Base-by-base conservation (phyloP, 2,329 filamentous ascomycete species). In the Epichloe amarillans region DNA sequence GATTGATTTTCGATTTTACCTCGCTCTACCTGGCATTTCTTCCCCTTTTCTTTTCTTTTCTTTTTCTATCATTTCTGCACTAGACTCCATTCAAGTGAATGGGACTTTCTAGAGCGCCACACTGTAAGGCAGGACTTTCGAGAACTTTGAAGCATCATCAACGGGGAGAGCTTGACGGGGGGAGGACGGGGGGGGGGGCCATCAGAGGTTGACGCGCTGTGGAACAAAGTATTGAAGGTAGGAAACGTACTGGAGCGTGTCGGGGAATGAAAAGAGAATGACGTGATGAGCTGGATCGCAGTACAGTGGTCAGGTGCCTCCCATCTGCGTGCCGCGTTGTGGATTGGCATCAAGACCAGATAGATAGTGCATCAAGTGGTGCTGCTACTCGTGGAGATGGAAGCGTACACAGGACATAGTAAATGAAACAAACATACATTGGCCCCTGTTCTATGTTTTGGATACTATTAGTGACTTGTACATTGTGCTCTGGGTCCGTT, bases 11-110 rank as follows among this genome's bases (percentile, higher is more conserved):
- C 23, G 14, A 33, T 49, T 40, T 46, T 41, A 38, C 14, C 21
- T 46, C 17, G 39, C 56, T 54, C 26, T 53, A 48, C 50, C 51
- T 55, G 47, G 48, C 52, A 49, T 30, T 44, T 52, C 54, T 52
- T 57, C 52, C 51, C 57, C 56, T 56, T 58, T 55, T 56, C 50
- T 53, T 54, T 58, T 6, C 21, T 0, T 17, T 36, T 33, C 0
- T 23, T 36, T 33, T 26, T 33, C 14, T 2, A n/a, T 10, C 35
- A 19, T 36, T 14, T 54, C 60, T 61, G 61, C 41, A 45, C 49
- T 46, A 44, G 61, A 60, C 60, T 57, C 59, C 63, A 57, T 61
- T 66, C 63, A 63, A 66, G 64, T 66, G 64, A 64, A 57, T 55
- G 64, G 62, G 57, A 46, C 19, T 46, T 44, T 50, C 35, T 19